Conservation (phyloP, 2,329 filamentous ascomycete genomes). For the Botryotinia narcissicola region DNA sequence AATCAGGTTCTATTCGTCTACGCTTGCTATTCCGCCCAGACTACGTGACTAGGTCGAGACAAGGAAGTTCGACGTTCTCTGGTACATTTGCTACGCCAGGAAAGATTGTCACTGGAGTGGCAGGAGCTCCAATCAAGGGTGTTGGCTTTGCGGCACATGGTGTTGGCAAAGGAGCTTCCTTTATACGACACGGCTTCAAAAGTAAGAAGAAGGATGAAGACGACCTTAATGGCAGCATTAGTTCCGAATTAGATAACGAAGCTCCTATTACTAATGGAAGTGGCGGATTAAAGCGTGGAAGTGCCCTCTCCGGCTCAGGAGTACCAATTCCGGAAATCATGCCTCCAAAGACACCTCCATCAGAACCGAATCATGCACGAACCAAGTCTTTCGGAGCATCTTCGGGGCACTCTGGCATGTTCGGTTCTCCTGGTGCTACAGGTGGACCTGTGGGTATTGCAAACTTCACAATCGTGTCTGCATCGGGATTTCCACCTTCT, state of each 20-base stretch:
- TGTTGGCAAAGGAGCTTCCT: constrained; percentile 85
- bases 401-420: constrained; percentile 63
- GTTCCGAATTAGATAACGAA: constrained; percentile 44
- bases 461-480: constrained; percentile 74
- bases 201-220: constrained; percentile 60
- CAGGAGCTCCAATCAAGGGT: constrained; percentile 91
- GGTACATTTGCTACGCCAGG: constrained; percentile 85
- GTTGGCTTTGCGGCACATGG: constrained; percentile 64
- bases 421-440: constrained; percentile 42
- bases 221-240: neutral
- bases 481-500: constrained; percentile 71
- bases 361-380: constrained; percentile 40
- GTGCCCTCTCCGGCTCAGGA: constrained; percentile 16
- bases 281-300: constrained; percentile 27
- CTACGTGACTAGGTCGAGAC: constrained; percentile 81
- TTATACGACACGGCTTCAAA: constrained; percentile 82
- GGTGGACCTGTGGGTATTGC: constrained; percentile 69
- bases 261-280: constrained; percentile 39
- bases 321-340: constrained; percentile 22
- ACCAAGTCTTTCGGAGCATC: constrained; percentile 61
- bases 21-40: constrained; percentile 89
- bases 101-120: constrained; percentile 78
- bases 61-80: constrained; percentile 90
- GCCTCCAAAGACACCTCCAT: constrained; percentile 34
- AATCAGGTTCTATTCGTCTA: constrained; percentile 79